phyloP scores from a whole-genome alignment of 2,329 filamentous ascomycete species.

The Leptoxyphium fumago region DNA sequence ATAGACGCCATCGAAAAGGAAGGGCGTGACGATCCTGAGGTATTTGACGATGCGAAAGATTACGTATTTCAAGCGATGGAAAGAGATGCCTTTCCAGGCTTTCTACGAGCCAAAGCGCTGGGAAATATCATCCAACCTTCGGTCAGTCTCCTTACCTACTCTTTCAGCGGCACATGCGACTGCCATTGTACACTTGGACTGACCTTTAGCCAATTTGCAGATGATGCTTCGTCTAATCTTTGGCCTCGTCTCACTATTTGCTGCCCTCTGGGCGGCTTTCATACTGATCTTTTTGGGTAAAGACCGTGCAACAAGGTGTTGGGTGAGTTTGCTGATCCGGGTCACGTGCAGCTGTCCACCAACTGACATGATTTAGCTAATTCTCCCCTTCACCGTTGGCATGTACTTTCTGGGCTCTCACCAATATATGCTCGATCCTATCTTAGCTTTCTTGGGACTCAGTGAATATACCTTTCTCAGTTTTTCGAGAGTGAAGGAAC shows the following conservation, averaged over 20 bases:
- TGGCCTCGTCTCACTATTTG: slow-evolving; percentile 76
- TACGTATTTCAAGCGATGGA: slow-evolving; percentile 99
- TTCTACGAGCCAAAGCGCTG: slow-evolving; percentile 84
- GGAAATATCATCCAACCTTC: slow-evolving; percentile 91
- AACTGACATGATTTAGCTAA: slow-evolving; percentile 36
- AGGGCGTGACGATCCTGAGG: slow-evolving; percentile 86
- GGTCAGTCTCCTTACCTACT: background rate
- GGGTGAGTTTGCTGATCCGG: slow-evolving; percentile 45
- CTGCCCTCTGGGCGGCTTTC: slow-evolving; percentile 86
- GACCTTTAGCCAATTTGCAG: background rate
- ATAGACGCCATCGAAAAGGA: slow-evolving; percentile 80
- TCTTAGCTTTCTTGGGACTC: slow-evolving; percentile 74
- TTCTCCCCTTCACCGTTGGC: slow-evolving; percentile 82
- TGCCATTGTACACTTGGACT: background rate
- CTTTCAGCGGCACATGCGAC: background rate
- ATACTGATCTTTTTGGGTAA: slow-evolving; percentile 82
- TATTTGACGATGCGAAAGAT: slow-evolving; percentile 95
- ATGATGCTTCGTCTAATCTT: slow-evolving; percentile 74
- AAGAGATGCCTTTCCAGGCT: slow-evolving; percentile 94
- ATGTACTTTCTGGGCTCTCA: slow-evolving; percentile 82
- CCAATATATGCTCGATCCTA: slow-evolving; percentile 87
- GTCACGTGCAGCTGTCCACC: background rate
- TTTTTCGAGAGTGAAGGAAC: slow-evolving; percentile 76
- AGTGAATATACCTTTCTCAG: slow-evolving; percentile 96
- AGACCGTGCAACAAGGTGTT: slow-evolving; percentile 59